These are phyloP conservation scores for Nannizziopsis arthrosporioides DNA, from an alignment of 2,329 filamentous ascomycete genomes.

Conservation along the genomic window DNA sequence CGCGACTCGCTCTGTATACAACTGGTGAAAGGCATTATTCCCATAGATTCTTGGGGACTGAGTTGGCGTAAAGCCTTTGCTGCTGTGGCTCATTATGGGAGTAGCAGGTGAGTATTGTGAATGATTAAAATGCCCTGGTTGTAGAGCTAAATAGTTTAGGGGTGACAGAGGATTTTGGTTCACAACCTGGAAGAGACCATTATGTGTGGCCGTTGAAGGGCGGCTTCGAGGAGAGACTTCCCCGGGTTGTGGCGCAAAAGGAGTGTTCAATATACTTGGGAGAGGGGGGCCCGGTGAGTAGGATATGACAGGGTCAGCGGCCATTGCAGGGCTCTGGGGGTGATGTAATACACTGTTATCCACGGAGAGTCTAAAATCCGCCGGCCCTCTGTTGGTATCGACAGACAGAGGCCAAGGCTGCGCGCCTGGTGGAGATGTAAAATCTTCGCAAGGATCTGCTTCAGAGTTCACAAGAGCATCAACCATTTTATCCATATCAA, in stretches of 20 bases:
- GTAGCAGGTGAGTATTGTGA: not conserved
- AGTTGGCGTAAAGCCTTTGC: conserved; percentile 7
- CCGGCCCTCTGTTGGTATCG: conserved; percentile 1
- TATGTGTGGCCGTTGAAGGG: conserved; percentile 19
- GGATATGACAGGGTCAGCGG: conserved; percentile 5
- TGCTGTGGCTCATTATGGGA: conserved; percentile 5
- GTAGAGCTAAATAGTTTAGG: conserved; percentile 21
- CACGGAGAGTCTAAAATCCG: not conserved
- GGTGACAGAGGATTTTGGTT: not conserved
- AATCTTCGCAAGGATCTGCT: conserved; percentile 25
- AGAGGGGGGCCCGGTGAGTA: conserved; percentile 19
- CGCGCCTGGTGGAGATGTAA: not conserved
- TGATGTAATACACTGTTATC: not conserved
- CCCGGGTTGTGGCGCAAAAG: conserved; percentile 32
- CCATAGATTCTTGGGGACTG: not conserved
- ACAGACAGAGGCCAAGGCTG: conserved; percentile 2
- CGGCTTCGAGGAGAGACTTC: conserved; percentile 27
- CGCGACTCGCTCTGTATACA: conserved; percentile 3
- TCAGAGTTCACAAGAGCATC: conserved; percentile 40
- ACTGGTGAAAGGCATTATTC: not conserved
- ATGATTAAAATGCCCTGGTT: conserved; percentile 21
- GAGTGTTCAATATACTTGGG: conserved; percentile 29
- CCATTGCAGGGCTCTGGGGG: conserved; percentile 7
- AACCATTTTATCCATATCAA: conserved; percentile 47
- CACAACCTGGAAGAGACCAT: not conserved